Conservation (phyloP, 1,139 yeast species). For the Candida buenavistaensis region DNA sequence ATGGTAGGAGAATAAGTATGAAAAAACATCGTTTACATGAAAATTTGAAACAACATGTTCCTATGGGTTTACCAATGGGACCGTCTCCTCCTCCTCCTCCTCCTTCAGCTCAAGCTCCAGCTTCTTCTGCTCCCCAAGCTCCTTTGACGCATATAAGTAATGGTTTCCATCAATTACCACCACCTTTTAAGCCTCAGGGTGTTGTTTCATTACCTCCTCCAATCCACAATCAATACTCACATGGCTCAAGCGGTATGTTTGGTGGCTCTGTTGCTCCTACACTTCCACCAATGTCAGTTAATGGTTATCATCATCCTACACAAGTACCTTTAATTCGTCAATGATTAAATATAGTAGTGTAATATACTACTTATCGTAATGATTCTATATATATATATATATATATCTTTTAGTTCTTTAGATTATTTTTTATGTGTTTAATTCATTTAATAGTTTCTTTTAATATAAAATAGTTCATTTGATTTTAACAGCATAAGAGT, state of each 20-base stretch:
- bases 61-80: not conserved
- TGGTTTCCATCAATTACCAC: slow-evolving; percentile 1
- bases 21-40: slow-evolving; percentile 26
- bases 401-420: too few relatives aligned
- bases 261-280: slow-evolving; percentile 1
- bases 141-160: slow-evolving; percentile 2
- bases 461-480: too few relatives aligned
- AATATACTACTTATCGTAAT: too few relatives aligned
- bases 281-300: slow-evolving; percentile 2
- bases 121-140: slow-evolving; percentile 1
- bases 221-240: not conserved
- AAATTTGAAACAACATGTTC: slow-evolving; percentile 9
- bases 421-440: too few relatives aligned
- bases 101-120: slow-evolving; percentile 3
- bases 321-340: slow-evolving; percentile 21
- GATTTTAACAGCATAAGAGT: too few relatives aligned
- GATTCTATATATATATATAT: too few relatives aligned
- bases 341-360: too few relatives aligned
- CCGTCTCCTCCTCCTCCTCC: slow-evolving; percentile 3
- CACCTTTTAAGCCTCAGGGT: slow-evolving; percentile 1
- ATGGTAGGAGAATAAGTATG: slow-evolving; percentile 43
- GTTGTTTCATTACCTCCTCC: slow-evolving; percentile 1
- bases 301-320: slow-evolving; percentile 12
- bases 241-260: slow-evolving; percentile 4
- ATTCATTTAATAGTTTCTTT: too few relatives aligned